These are phyloP conservation scores for Benincasa hispida DNA, from an alignment of 306 rosid species.

Conservation along the genomic window DNA sequence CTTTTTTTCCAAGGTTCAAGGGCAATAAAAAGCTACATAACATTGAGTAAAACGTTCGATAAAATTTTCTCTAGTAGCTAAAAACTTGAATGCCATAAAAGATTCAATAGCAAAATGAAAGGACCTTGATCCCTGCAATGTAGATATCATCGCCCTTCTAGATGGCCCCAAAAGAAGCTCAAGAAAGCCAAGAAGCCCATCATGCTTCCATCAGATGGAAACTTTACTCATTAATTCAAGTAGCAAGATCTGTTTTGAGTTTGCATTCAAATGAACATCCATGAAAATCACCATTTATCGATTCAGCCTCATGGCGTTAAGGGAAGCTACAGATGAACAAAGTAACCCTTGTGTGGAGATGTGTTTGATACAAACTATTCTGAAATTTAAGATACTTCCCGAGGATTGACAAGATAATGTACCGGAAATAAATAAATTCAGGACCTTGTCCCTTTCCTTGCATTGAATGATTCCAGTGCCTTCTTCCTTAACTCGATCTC, in stretches of 20 bases:
- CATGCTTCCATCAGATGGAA: background rate
- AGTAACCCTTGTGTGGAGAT: background rate
- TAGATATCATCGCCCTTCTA: background rate
- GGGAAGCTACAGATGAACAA: constrained; percentile 7
- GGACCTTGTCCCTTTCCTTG: constrained; percentile 34
- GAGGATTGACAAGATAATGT: background rate
- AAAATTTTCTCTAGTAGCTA: background rate
- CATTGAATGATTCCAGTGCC: constrained; percentile 81
- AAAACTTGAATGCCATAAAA: background rate
- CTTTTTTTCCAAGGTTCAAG: background rate
- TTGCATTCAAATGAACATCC: background rate
- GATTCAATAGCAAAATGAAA: background rate
- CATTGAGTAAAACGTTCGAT: background rate
- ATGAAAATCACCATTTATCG: background rate
- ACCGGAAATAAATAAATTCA: constrained; percentile 8
- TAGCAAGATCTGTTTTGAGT: background rate
- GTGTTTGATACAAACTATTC: constrained; percentile 17
- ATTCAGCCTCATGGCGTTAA: background rate
- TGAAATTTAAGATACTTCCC: constrained; percentile 6
- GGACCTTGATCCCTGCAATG: background rate
- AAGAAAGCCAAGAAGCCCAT: background rate
- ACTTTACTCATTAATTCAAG: background rate
- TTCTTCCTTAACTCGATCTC: constrained; percentile 84
- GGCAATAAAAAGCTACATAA: no score
- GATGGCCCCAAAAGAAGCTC: background rate